These are phyloP conservation scores for Striga asiatica DNA, from an alignment of 257 asterid species.

Conservation along the genomic window DNA sequence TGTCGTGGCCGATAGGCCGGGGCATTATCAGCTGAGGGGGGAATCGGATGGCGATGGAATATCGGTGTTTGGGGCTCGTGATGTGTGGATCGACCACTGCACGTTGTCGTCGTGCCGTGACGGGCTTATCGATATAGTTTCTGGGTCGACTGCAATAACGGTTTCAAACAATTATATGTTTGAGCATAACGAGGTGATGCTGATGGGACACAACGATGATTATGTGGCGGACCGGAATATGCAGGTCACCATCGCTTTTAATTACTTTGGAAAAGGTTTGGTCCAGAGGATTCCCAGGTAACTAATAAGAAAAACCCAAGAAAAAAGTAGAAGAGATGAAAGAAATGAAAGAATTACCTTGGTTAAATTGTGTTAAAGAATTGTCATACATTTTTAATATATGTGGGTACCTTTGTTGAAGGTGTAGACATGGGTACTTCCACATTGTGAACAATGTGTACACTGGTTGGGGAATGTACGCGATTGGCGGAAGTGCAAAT, in stretches of 20 bases:
- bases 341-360: no score
- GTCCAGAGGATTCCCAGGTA: conserved; percentile 74
- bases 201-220: conserved; percentile 61
- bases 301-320: not conserved
- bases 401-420: no score
- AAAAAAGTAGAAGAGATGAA: no score
- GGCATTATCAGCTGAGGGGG: conserved; percentile 40
- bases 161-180: conserved; percentile 63
- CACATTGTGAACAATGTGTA: conserved; percentile 66
- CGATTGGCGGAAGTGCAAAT: conserved; percentile 75
- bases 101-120: conserved; percentile 45
- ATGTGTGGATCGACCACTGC: conserved; percentile 70
- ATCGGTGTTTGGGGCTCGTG: conserved; percentile 41
- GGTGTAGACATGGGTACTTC: conserved; percentile 72
- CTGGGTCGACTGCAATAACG: conserved; percentile 48
- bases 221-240: conserved; percentile 36
- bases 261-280: conserved; percentile 59
- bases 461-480: conserved; percentile 74
- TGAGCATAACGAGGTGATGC: conserved; percentile 61
- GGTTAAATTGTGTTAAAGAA: no score
- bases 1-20: conserved; percentile 33
- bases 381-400: no score
- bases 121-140: conserved; percentile 53
- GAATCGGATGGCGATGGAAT: conserved; percentile 66
- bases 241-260: conserved; percentile 70